These are phyloP conservation scores for Xerocomus spinulosus DNA, from an alignment of 768 basidiomycete genomes.

Conservation along the genomic window DNA sequence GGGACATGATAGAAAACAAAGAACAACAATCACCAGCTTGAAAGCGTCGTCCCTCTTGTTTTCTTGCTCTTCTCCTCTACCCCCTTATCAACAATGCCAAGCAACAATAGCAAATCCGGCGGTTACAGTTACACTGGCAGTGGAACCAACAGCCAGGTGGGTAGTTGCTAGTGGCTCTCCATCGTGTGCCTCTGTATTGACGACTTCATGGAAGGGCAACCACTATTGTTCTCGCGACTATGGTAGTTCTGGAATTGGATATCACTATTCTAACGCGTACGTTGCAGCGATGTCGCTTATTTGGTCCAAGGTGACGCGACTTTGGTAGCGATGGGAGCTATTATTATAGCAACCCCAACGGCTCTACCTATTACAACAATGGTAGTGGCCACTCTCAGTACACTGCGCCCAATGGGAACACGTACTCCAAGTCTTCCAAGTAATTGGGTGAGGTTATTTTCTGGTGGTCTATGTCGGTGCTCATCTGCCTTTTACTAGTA, in stretches of 20 bases:
- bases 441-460: too few relatives aligned
- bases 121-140: conserved; percentile 41
- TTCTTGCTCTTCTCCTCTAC: too few relatives aligned
- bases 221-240: conserved; percentile 55
- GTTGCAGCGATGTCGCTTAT: conserved; percentile 8
- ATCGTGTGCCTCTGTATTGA: background rate
- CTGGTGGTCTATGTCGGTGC: too few relatives aligned
- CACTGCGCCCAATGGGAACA: conserved; percentile 41
- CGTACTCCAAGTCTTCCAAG: conserved; percentile 32
- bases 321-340: conserved; percentile 48
- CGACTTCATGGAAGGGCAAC: conserved; percentile 45
- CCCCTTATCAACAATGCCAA: conserved; percentile 13
- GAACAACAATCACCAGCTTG: too few relatives aligned
- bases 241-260: conserved; percentile 39
- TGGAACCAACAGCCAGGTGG: conserved; percentile 52
- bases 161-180: conserved; percentile 4
- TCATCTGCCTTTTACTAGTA: too few relatives aligned
- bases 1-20: too few relatives aligned
- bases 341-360: conserved; percentile 59
- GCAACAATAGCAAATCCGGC: conserved; percentile 17
- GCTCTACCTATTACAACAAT: conserved; percentile 56
- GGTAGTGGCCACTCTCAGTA: conserved; percentile 47
- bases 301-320: background rate
- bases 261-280: conserved; percentile 61
- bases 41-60: too few relatives aligned